Evolutionary conservation across 208 protist genomes (phyloP), one percentile per base, ranked within the genome.

Genomic region (Crithidia expoeki): DNA sequence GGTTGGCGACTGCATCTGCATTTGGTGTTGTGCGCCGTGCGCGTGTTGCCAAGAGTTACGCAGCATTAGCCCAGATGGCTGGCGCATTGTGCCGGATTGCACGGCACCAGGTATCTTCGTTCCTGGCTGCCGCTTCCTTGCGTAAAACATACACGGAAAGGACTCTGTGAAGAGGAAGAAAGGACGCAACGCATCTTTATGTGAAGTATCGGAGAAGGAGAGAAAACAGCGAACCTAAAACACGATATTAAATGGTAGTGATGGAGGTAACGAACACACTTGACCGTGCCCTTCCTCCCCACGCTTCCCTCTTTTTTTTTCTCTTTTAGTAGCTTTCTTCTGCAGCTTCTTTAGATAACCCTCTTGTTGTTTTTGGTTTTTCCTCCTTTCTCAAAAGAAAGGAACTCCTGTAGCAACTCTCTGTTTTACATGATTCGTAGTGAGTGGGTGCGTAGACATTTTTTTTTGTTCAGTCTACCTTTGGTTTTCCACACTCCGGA

Each of bases 41-140:
- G 79, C 86, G 36, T 93, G 76, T 68, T 92, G 86, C 77, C 90
- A 93, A 76, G 86, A 93, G 68, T 65, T 90, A 23, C 86, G 90
- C 65, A 88, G 81, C 71, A 83, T 93, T 7, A 55, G 66, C 55
- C 25, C 63, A 11, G 62, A 59, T 25, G 83, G 55, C 25, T 95
- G 90, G 90, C 79, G 84, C 50, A 70, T 95, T 23, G 40, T 93
- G 11, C 80, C 83, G 4, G 81, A 89, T 68, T 68, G 68, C 32
- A 69, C 74, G 30, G 32, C 76, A 7, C 78, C 85, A 6, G 81
- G 68, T 16, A 57, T 88, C 51, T 56, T 64, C 30, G 79, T 85
- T 0, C 83, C 89, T 16, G 83, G 84, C 47, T 86, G 77, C 66
- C 76, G 69, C 62, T 88, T 94, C 66, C 74, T 94, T 16, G 57